Evolutionary conservation across 345 rosid species (phyloP).

Genomic region (Brassica napus): DNA sequence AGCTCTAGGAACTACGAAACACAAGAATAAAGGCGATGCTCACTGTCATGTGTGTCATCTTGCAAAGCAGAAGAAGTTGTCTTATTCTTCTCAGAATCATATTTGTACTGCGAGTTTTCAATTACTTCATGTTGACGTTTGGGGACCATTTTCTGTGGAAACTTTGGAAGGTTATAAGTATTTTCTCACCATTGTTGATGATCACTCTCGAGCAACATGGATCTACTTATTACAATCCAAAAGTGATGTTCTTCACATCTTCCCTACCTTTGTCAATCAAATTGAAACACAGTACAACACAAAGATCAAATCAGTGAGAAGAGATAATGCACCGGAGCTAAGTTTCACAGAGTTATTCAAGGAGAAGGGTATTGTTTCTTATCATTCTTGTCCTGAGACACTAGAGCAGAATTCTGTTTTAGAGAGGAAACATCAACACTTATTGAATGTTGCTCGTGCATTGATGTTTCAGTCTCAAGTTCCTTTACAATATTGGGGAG

Average conservation of each 20-base stretch:
- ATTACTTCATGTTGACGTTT: not conserved
- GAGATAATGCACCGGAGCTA: too few species aligned
- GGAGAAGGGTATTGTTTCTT: too few species aligned
- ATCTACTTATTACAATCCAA: not conserved
- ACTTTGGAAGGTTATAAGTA: too few species aligned
- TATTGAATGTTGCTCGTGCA: too few species aligned
- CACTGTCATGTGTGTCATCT: not conserved
- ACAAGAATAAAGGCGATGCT: not conserved
- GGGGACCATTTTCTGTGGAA: not conserved
- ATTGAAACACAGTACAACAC: not conserved
- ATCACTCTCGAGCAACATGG: not conserved
- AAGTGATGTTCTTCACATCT: not conserved
- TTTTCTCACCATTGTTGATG: not conserved
- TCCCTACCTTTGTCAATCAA: not conserved
- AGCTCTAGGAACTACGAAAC: not conserved
- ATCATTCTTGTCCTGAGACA: too few species aligned
- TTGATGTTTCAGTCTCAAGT: too few species aligned
- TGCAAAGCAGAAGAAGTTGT: not conserved
- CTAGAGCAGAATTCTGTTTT: too few species aligned
- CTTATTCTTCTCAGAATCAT: not conserved
- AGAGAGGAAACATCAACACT: too few species aligned
- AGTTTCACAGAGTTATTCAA: too few species aligned
- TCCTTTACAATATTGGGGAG: too few species aligned
- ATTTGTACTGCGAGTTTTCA: not conserved
- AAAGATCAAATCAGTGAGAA: too few species aligned